These are phyloP conservation scores for Aspergillus awamori DNA, from an alignment of 2,329 filamentous ascomycete genomes.

Conservation along the genomic window DNA sequence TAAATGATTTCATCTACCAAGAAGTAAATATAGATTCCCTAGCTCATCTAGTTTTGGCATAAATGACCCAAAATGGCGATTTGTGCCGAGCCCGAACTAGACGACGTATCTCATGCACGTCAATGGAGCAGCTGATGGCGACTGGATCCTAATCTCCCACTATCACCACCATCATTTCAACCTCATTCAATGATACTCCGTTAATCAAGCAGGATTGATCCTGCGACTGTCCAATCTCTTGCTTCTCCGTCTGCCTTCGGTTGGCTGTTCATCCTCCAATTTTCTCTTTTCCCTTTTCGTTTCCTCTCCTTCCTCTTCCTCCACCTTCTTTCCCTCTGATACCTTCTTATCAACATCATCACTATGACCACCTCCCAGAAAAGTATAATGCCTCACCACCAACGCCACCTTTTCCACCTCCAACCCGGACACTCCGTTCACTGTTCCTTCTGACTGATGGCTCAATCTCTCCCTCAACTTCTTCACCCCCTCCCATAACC, in stretches of 20 bases:
- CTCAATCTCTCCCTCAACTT: conserved; percentile 27
- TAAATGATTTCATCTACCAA: too few species aligned
- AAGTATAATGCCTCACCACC: conserved; percentile 33
- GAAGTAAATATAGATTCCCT: too few species aligned
- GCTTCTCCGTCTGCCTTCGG: conserved; percentile 1
- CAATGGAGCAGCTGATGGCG: too few species aligned
- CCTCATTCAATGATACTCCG: too few species aligned
- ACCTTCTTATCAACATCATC: neutral
- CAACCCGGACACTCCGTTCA: neutral
- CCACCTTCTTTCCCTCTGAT: neutral
- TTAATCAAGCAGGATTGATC: neutral
- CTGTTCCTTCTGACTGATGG: too few species aligned
- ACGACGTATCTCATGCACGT: too few species aligned
- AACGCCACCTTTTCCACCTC: conserved; percentile 44
- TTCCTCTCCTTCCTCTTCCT: neutral
- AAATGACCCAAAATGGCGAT: too few species aligned
- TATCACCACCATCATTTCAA: neutral
- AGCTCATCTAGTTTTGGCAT: too few species aligned
- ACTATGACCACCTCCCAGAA: neutral
- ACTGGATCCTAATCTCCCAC: too few species aligned
- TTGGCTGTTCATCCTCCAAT: neutral
- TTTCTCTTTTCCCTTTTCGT: conserved; percentile 6
- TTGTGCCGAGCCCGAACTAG: too few species aligned
- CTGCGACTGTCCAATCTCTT: neutral
- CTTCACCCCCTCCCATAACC: conserved; percentile 34